A percentile compares a stretch with the other conserved stretches of the same genome.
Conservation (phyloP, 306 rosid genomes). For the Pyrus bretschneideri region DNA sequence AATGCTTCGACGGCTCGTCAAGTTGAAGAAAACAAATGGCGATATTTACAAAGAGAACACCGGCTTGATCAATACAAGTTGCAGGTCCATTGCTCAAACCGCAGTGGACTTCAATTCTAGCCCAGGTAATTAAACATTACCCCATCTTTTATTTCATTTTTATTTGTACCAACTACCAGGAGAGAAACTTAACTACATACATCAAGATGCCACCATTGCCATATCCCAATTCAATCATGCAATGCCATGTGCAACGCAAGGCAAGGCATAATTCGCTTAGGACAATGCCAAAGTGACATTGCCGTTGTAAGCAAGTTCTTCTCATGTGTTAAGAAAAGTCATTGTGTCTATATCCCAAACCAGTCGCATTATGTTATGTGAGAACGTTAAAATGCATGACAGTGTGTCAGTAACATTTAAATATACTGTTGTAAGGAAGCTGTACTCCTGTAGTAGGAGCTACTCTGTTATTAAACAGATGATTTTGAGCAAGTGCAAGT, state of each 20-base stretch:
- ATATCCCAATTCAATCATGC: no score
- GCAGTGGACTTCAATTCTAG: conserved; percentile 42
- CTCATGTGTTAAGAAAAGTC: no score
- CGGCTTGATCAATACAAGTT: conserved; percentile 32
- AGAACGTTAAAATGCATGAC: no score
- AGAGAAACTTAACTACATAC: not conserved
- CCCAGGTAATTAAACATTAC: conserved; percentile 51
- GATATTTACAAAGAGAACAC: conserved; percentile 30
- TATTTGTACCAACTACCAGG: not conserved
- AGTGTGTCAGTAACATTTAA: not conserved
- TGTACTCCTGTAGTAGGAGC: not conserved
- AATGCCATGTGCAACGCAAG: not conserved
- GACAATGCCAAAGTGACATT: not conserved
- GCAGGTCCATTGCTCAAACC: conserved; percentile 53
- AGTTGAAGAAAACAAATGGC: conserved; percentile 29
- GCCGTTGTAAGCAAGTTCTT: not conserved
- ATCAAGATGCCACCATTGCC: not conserved
- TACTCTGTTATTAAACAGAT: not conserved
- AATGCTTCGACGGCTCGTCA: conserved; percentile 50
- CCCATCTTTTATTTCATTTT: not conserved
- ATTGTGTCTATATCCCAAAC: no score
- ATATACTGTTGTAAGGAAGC: not conserved
- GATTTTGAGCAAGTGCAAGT: not conserved
- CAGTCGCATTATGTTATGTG: not conserved
- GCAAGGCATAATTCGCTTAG: not conserved